phyloP scores from a whole-genome alignment of 192 early-diverging fungal species.

The Radiomyces spectabilis region DNA sequence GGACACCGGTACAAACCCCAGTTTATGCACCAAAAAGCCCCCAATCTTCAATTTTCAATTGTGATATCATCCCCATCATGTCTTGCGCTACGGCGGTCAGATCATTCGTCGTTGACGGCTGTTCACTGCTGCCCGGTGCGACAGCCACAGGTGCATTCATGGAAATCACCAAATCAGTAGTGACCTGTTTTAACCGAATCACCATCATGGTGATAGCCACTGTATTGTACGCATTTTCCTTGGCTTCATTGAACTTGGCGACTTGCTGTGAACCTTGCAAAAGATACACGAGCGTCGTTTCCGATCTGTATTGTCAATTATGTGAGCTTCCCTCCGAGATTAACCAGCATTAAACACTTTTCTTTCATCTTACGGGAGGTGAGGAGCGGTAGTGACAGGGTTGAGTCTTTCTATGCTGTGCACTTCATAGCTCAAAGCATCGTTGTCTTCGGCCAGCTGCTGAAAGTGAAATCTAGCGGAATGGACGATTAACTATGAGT shows the following conservation, averaged over 20 bases:
- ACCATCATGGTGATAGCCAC: conserved; percentile 67
- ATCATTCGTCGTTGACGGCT: conserved; percentile 17
- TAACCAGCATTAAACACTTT: too few species aligned
- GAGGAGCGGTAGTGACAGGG: conserved; percentile 30
- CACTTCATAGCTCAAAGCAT: conserved; percentile 31
- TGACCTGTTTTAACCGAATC: conserved; percentile 55
- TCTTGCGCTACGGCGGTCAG: conserved; percentile 29
- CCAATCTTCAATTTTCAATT: conserved; percentile 48
- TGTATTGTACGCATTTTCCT: conserved; percentile 43
- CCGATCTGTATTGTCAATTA: conserved; percentile 5
- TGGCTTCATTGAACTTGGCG: conserved; percentile 73
- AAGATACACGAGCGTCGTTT: conserved; percentile 31
- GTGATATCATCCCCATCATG: conserved; percentile 32
- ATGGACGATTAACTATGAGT: background rate
- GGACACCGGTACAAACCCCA: too few species aligned
- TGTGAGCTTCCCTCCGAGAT: too few species aligned
- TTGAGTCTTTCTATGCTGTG: background rate
- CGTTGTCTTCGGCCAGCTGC: conserved; percentile 73
- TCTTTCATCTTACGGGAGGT: conserved; percentile 62
- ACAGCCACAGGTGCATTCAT: conserved; percentile 63
- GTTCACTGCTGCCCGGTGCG: conserved; percentile 36
- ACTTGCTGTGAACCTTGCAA: conserved; percentile 60
- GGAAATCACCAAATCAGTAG: conserved; percentile 73
- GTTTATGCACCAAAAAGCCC: conserved; percentile 40
- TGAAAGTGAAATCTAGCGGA: conserved; percentile 64